Evolutionary conservation across 1,284 basidiomycete species (phyloP), one percentile per base, ranked within the genome.

Genomic region (Cryptococcus amylolentus): DNA sequence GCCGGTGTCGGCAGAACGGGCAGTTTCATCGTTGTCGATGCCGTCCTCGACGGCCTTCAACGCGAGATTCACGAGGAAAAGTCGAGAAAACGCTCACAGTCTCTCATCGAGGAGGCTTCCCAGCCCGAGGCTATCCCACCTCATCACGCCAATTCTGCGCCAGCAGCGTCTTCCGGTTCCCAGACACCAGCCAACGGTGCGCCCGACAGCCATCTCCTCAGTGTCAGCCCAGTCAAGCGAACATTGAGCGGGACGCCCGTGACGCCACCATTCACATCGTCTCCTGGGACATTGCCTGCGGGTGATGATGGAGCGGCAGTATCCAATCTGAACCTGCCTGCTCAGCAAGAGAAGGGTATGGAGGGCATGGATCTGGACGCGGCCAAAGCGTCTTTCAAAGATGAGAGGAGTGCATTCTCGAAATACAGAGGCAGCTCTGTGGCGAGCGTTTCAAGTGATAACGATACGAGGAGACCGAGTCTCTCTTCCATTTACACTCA

Each of bases 1-100:
- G 92, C 92, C 0, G 92, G 92, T 14, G 90, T 95, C 4, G 92
- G 92, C 0, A 83, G 92, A 40, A 96, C 93, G 0, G 92, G 92
- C 26, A 89, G 89, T 41, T 96, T 89, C 73, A 92, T 96, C 69
- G 85, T 89, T 12, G 84, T 94, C 4, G 91, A 94, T 73, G 87
- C 91, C 2, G 81, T 93, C 40, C 78, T 94, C 43, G 90, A 94
- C 68, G 87, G 84, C 0, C 79, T 95, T 2, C 79, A 84, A 58
- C 77, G 82, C 41, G 89, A 91, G 72, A 41, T 60, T 56, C 3
- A 26, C 10, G 18, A 46, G 27, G 27, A 37, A 42, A 18, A 23
- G 27, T 41, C 53, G 28, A 12, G 40, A 37, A 43, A 20, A 6
- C 23, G 49, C 1, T 42, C 31, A 18, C 39, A 40, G 42, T 26